Percentiles rank a stretch among this genome's conserved stretches.
Conservation (phyloP, 148 eudicot genomes). For the Cornus kousa region DNA sequence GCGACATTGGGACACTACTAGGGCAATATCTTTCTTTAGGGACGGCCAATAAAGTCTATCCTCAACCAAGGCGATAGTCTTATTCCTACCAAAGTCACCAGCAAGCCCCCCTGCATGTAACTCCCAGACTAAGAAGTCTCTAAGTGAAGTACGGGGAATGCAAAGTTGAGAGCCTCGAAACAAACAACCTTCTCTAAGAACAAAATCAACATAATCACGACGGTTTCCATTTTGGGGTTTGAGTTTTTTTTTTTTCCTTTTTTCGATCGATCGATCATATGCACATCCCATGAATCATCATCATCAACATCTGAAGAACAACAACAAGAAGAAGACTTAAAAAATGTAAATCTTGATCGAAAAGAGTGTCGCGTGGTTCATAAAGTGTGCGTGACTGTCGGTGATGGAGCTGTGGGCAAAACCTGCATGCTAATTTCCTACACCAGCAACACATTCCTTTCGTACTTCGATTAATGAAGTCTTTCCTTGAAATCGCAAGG, state of each 20-base stretch:
- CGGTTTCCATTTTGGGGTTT: conserved; percentile 2
- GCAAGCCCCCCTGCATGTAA: too few relatives aligned
- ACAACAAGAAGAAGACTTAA: neutral
- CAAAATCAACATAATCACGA: too few relatives aligned
- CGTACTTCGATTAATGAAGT: neutral
- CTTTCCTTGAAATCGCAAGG: too few relatives aligned
- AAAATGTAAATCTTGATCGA: neutral
- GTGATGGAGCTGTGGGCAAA: conserved; percentile 43
- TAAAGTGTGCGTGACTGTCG: conserved; percentile 37
- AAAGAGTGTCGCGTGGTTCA: conserved; percentile 37
- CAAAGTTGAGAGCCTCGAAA: too few relatives aligned
- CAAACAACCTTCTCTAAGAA: too few relatives aligned
- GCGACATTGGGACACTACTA: too few relatives aligned
- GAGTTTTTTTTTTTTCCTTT: neutral
- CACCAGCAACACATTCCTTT: conserved; percentile 42
- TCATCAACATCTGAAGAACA: neutral
- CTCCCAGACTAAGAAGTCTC: too few relatives aligned
- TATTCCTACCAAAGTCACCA: too few relatives aligned
- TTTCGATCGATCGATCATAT: neutral
- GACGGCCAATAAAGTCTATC: too few relatives aligned
- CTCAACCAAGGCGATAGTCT: too few relatives aligned
- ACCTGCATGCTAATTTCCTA: conserved; percentile 41
- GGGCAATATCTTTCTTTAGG: too few relatives aligned
- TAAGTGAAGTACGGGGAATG: too few relatives aligned
- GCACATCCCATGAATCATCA: neutral